Evolutionary conservation across 1,139 yeast species (phyloP), one percentile per base, ranked within the genome.

Genomic region (Protomyces pachydermus): DNA sequence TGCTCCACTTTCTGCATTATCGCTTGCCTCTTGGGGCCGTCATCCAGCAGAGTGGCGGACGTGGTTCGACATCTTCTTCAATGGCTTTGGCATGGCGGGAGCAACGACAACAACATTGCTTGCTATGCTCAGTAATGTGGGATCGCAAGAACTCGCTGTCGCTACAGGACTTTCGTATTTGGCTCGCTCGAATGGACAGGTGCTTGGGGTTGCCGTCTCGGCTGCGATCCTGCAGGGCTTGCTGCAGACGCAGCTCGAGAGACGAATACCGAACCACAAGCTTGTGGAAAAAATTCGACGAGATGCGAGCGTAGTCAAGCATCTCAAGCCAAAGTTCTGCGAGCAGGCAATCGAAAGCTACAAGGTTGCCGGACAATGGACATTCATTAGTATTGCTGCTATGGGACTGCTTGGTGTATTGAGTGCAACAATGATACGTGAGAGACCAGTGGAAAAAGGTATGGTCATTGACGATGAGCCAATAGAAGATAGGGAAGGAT

Each of bases 101-200:
- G 39, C 61, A 28, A 54, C 61, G 1, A 64, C 66, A 3, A 60
- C 64, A 6, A 60, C 65, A 1, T 39, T 64, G 18, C 56, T 64
- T 37, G 66, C 66, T 2, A 48, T 64, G 35, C 61, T 64, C 25
- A 64, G 61, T 34, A 54, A 60, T 18, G 56, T 60, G 1, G 58
- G 42, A 14, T 34, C 48, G 45, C 64, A 51, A 3, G 70, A 68
- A 37, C 69, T 68, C 12, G 70, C 70, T 1, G 69, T 67, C 16
- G 70, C 70, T 2, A 68, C 69, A 1, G 70, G 70, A 20, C 64
- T 69, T 14, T 66, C 67, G 42, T 68, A 67, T 50, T 63, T 68
- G 38, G 60, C 68, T 16, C 67, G 70, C 3, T 67, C 70, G 32
- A 67, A 65, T 16, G 70, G 70, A 6, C 66, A 66, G 18, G 70